Evolutionary conservation across 768 basidiomycete genomes (phyloP).

Genomic region (Mycena crocata): DNA sequence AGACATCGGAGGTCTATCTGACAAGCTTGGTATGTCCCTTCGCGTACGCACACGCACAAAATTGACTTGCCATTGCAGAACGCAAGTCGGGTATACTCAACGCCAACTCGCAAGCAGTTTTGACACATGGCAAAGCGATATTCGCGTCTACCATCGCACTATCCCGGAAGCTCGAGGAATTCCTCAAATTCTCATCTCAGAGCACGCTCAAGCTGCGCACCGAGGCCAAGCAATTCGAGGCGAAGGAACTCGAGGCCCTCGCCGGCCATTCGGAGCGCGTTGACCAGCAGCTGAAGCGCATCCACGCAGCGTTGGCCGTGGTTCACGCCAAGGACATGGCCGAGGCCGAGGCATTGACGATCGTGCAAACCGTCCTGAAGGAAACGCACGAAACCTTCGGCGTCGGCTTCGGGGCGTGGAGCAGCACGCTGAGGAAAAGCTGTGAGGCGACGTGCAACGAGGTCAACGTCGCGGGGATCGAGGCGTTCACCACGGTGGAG

Average conservation of each 20-base stretch:
- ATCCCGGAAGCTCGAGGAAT: conserved; percentile 68
- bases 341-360: conserved; percentile 63
- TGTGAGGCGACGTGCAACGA: conserved; percentile 62
- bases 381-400: conserved; percentile 67
- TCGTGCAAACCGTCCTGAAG: conserved; percentile 61
- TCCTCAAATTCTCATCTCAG: conserved; percentile 67
- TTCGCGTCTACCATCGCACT: conserved; percentile 64
- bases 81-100: conserved; percentile 75
- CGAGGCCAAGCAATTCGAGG: conserved; percentile 68
- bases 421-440: conserved; percentile 59
- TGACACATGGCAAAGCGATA: conserved; percentile 70
- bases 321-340: conserved; percentile 68
- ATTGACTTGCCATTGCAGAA: conserved; percentile 56
- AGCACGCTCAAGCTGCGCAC: conserved; percentile 63
- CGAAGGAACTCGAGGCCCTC: conserved; percentile 66
- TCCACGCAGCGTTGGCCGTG: conserved; percentile 62
- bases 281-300: conserved; percentile 65
- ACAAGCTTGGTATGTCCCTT: conserved; percentile 78
- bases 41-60: background rate
- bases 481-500: conserved; percentile 65
- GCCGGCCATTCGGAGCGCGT: conserved; percentile 63
- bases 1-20: conserved; percentile 79
- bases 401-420: conserved; percentile 66
- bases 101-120: conserved; percentile 74
- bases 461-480: conserved; percentile 55